These are phyloP conservation scores for Thermothielavioides terrestris DNA, from an alignment of 495 filamentous ascomycete species.

Conservation along the genomic window DNA sequence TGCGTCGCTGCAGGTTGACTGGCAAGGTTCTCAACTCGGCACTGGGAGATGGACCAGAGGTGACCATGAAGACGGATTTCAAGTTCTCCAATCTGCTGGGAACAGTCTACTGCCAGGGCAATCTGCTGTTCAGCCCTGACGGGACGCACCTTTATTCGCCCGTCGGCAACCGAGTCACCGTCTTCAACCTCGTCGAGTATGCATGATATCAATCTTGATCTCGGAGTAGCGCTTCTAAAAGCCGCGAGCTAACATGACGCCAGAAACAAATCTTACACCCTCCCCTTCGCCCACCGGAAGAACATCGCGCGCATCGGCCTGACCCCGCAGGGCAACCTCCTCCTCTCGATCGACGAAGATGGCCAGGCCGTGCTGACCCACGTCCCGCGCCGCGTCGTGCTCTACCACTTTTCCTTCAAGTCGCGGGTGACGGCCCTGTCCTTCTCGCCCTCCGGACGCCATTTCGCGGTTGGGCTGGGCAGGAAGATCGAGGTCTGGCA, in stretches of 20 bases:
- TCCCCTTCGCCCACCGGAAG: conserved; percentile 87
- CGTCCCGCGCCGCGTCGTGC: conserved; percentile 69
- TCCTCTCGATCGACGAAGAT: conserved; percentile 90
- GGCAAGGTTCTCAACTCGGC: not conserved
- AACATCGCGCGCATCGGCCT: conserved; percentile 85
- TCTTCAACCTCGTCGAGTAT: conserved; percentile 94
- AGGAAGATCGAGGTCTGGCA: conserved; percentile 90
- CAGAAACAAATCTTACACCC: conserved; percentile 92
- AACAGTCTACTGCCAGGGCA: conserved; percentile 95
- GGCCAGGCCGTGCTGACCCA: conserved; percentile 88
- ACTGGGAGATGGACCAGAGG: conserved; percentile 14
- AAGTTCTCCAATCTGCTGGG: conserved; percentile 96
- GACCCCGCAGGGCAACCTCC: conserved; percentile 78
- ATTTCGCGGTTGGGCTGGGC: conserved; percentile 81
- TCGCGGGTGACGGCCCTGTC: conserved; percentile 71
- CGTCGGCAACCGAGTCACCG: conserved; percentile 89
- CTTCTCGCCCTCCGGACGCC: conserved; percentile 83
- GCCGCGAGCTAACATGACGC: conserved; percentile 22
- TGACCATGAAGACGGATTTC: conserved; percentile 91
- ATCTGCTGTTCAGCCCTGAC: conserved; percentile 93
- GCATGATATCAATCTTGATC: conserved; percentile 1
- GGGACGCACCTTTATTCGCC: conserved; percentile 93
- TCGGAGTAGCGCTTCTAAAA: not conserved
- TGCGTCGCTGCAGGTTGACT: not conserved
- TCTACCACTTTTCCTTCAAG: conserved; percentile 93